These are phyloP conservation scores for Solanum chiquidenum DNA, from an alignment of 257 asterid species.

Conservation along the genomic window DNA sequence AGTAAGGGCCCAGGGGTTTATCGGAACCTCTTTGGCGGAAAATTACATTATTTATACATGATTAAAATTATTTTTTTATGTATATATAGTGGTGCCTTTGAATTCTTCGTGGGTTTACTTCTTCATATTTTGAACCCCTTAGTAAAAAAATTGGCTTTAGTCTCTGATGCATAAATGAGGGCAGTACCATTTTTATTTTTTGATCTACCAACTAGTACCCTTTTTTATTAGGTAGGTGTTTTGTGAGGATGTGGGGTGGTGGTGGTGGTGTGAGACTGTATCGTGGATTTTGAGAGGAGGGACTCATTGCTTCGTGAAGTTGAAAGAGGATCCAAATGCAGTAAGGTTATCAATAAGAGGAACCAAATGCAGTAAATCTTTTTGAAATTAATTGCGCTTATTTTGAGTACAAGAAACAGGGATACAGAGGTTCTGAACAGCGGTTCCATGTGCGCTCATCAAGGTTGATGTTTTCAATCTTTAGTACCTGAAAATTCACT, in stretches of 20 bases:
- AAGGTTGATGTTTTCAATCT: not conserved
- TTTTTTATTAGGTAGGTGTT: not conserved
- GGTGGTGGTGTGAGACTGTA: not conserved
- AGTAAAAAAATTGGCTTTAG: not conserved
- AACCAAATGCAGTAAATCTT: not conserved
- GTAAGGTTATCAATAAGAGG: not conserved
- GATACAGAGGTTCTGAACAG: not conserved
- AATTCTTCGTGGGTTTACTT: not conserved
- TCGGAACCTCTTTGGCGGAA: not conserved
- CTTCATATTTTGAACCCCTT: not conserved
- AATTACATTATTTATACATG: not conserved
- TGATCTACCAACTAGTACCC: not conserved
- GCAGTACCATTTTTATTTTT: not conserved
- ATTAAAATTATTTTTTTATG: too few species aligned
- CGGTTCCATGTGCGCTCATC: not conserved
- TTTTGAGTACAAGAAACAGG: not conserved
- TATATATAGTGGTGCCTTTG: not conserved
- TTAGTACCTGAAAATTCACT: not conserved
- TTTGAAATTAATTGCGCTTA: not conserved
- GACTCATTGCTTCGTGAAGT: not conserved
- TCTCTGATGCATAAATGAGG: not conserved
- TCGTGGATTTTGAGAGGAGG: not conserved
- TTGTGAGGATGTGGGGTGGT: not conserved
- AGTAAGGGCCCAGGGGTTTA: not conserved
- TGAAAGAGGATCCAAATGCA: not conserved